A percentile compares a stretch with the other conserved stretches of the same genome.
phyloP scores from a whole-genome alignment of 768 basidiomycete genomes.

The Clathrus columnatus region DNA sequence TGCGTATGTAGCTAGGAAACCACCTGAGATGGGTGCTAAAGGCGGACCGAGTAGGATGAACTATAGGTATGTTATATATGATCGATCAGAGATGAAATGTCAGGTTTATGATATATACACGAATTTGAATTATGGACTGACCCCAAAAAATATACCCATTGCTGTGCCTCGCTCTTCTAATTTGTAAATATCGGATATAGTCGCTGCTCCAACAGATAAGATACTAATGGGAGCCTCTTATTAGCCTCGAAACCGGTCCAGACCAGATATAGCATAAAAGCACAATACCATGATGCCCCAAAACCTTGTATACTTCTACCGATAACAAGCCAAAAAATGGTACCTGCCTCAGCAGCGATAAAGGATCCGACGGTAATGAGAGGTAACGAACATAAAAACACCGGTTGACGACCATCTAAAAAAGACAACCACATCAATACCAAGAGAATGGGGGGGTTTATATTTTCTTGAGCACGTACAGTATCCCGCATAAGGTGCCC shows the following conservation, averaged over 20 bases:
- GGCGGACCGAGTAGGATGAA: constrained; percentile 27
- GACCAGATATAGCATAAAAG: background rate
- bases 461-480: constrained; percentile 33
- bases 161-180: constrained; percentile 20
- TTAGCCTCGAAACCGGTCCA: background rate
- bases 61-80: background rate
- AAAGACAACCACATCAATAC: background rate
- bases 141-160: constrained; percentile 46
- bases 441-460: background rate
- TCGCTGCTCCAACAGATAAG: constrained; percentile 37
- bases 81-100: too few species aligned
- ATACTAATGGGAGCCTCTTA: background rate
- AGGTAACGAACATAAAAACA: constrained; percentile 54
- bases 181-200: constrained; percentile 24
- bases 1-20: background rate
- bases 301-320: constrained; percentile 60
- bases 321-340: constrained; percentile 41
- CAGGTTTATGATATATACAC: background rate
- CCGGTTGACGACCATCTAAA: constrained; percentile 54
- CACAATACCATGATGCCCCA: constrained; percentile 34
- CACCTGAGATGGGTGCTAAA: constrained; percentile 7
- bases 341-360: constrained; percentile 43
- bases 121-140: background rate
- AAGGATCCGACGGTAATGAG: constrained; percentile 49
- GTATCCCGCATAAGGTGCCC: constrained; percentile 43